Base-by-base conservation (phyloP, 179 eudicot genomes). In the Drosera spatulata region DNA sequence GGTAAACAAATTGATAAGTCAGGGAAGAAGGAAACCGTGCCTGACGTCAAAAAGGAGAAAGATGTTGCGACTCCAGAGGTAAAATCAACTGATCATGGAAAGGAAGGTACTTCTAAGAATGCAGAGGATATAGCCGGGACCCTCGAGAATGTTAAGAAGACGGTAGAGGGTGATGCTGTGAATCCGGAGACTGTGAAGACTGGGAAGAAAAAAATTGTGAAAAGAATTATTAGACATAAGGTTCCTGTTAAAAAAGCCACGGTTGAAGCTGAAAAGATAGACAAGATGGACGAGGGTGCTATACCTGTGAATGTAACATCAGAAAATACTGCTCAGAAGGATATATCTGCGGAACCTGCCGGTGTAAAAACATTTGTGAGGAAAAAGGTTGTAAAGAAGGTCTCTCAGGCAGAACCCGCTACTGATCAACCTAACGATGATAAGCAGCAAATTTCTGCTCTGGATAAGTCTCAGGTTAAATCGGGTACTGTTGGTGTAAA, bases 181-280 rank as follows among this genome's bases (percentile, higher is more conserved):
- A 56, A 60, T 59, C 67, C 59, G 62, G 70, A 50, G 15, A 57
- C 49, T 76, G 61, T 39, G 4, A 80, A 83, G 70, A 55, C 79
- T 45, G 86, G 66, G 55, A 93, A 83, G 71, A 94, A 83, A 76
- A 94, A 80, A 67, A 73, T 89, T 66, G 73, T 89, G 68, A 89
- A 71, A 71, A 81, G 76, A 66, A 74, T 89, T 73, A 75, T 85
- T 53, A 89, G 80, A 74, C 80, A 66, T 66, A 86, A 86, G 74
- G 85, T 74, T 65, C 66, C 67, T 53, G 76, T 56, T 45, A 85
- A 83, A 65, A 75, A 71, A 54, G 66, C 62, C 7, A 57, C 49
- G 59, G 61, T 49, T 37, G 86, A 78, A 64, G 64, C 61, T 58
- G 69, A 64, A 53, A 71, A 66, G 22, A 69, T 77, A 53, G 75